Conservation (phyloP, 163 green algal genomes). For the Coccomyxa subellipsoidea region DNA sequence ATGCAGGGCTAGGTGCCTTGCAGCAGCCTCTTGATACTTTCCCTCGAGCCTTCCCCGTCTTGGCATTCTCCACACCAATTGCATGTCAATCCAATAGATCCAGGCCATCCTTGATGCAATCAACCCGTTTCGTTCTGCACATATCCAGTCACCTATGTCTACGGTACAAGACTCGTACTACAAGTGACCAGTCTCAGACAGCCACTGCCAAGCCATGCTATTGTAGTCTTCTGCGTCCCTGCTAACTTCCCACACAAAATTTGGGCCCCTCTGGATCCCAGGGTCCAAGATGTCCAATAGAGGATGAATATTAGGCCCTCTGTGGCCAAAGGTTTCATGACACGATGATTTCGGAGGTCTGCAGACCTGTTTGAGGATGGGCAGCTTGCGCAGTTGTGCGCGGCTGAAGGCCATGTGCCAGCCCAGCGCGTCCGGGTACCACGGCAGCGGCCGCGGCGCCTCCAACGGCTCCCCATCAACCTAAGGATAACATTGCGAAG, state of each 20-base stretch:
- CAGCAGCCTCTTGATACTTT: too few relatives aligned
- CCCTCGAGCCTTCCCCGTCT: too few relatives aligned
- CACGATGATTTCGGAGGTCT: neutral
- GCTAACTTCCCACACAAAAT: neutral
- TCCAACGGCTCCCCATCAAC: constrained; percentile 72
- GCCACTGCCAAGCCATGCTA: neutral
- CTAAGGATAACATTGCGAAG: constrained; percentile 24
- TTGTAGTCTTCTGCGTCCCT: neutral
- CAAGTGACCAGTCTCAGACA: neutral
- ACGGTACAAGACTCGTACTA: neutral
- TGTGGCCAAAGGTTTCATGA: neutral
- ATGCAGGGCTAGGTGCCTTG: too few relatives aligned
- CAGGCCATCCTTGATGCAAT: too few relatives aligned
- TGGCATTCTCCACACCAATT: too few relatives aligned
- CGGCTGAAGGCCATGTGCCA: constrained; percentile 89
- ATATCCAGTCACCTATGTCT: neutral
- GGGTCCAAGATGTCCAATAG: too few relatives aligned
- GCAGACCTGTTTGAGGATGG: constrained; percentile 45
- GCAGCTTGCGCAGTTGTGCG: constrained; percentile 82
- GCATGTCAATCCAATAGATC: too few relatives aligned
- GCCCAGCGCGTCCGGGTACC: constrained; percentile 90
- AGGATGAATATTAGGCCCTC: too few relatives aligned
- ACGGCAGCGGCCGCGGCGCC: constrained; percentile 73
- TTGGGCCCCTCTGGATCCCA: too few relatives aligned
- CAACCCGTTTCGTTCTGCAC: too few relatives aligned